These are phyloP conservation scores for Macrolepiota albuminosa DNA, from an alignment of 768 basidiomycete genomes.

Conservation along the genomic window DNA sequence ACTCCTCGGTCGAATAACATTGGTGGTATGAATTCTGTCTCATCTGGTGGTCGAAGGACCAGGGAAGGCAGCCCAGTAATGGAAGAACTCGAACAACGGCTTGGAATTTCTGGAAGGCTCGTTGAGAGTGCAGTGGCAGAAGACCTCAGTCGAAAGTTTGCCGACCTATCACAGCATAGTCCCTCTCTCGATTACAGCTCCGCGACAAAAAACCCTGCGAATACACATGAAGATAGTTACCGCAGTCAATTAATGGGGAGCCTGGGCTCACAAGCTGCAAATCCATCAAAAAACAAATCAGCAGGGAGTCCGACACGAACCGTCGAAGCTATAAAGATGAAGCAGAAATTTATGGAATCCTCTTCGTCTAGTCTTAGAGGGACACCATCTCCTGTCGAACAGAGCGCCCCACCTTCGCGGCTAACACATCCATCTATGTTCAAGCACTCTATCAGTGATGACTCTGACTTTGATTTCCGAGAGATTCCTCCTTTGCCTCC, in stretches of 20 bases:
- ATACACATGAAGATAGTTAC: conserved; percentile 19
- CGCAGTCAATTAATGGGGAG: conserved; percentile 18
- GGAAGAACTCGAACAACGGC: conserved; percentile 57
- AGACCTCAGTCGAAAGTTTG: conserved; percentile 43
- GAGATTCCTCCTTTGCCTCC: conserved; percentile 28
- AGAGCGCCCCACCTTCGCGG: background rate
- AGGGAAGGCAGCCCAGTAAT: conserved; percentile 56
- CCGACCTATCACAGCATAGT: conserved; percentile 30
- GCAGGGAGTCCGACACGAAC: conserved; percentile 32
- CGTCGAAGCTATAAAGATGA: conserved; percentile 57
- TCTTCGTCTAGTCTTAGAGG: conserved; percentile 22
- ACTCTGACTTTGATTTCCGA: conserved; percentile 2
- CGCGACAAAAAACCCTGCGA: conserved; percentile 12
- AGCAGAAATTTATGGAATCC: conserved; percentile 44
- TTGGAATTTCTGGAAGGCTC: conserved; percentile 50
- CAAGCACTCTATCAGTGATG: conserved; percentile 8
- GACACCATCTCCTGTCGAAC: background rate
- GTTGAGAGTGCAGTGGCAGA: conserved; percentile 52
- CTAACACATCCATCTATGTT: conserved; percentile 19
- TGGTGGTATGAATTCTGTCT: conserved; percentile 39
- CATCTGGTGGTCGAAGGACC: conserved; percentile 24
- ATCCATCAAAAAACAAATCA: conserved; percentile 20
- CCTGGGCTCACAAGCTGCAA: conserved; percentile 14
- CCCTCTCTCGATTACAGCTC: conserved; percentile 15
- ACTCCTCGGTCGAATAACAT: conserved; percentile 34